Evolutionary conservation across 345 rosid species (phyloP).

Genomic region (Citrus inodora): DNA sequence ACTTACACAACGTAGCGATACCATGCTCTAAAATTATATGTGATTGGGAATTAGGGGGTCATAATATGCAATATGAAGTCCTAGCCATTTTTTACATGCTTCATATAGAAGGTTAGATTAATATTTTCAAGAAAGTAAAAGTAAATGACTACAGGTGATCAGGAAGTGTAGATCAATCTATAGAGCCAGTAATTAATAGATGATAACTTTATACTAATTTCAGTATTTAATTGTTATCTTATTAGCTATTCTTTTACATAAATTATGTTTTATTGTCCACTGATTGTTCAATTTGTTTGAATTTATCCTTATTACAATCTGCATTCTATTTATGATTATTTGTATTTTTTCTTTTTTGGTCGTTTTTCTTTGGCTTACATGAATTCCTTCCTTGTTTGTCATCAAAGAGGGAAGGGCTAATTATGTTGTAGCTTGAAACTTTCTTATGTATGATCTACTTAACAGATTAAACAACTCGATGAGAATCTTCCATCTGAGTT

Average conservation of each 20-base stretch:
- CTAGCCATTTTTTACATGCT: neutral
- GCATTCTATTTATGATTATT: too few species aligned
- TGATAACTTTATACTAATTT: neutral
- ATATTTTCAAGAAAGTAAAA: neutral
- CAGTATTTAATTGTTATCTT: neutral
- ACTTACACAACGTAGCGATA: neutral
- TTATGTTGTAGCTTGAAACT: conserved; percentile 6
- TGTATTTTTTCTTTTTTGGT: too few species aligned
- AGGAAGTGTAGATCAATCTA: neutral
- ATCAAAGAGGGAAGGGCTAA: neutral
- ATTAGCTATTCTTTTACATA: neutral
- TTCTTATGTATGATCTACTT: conserved; percentile 6
- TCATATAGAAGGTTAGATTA: neutral
- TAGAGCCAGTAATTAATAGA: neutral
- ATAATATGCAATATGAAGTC: too few species aligned
- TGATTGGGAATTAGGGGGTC: neutral
- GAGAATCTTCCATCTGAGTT: conserved; percentile 58
- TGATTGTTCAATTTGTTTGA: too few species aligned
- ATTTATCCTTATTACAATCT: neutral
- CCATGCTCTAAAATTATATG: neutral
- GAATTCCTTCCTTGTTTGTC: neutral
- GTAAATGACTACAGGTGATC: neutral
- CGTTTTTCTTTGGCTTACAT: neutral
- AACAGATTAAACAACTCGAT: conserved; percentile 68
- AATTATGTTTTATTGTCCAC: neutral